Conservation (phyloP, 1,139 yeast genomes). For the Protomyces pachydermus region DNA sequence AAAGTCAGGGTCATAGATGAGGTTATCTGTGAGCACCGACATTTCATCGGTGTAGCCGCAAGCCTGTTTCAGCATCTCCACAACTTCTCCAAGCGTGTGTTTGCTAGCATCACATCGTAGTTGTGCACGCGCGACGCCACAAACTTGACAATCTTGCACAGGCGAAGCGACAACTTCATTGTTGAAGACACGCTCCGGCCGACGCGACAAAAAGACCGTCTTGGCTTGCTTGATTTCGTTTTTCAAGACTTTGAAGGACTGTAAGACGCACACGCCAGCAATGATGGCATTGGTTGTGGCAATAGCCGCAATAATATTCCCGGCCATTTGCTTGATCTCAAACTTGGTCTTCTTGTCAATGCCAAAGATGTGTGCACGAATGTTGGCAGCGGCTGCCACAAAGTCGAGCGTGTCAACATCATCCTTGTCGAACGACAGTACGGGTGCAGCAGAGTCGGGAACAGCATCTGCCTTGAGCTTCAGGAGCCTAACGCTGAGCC, state of each 20-base stretch:
- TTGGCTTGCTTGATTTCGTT: constrained; percentile 37
- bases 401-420: constrained; percentile 86
- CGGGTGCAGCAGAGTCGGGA: constrained; percentile 34
- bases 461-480: constrained; percentile 44
- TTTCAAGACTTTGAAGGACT: constrained; percentile 55
- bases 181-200: constrained; percentile 63
- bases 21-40: constrained; percentile 57
- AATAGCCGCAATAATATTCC: constrained; percentile 95
- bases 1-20: constrained; percentile 81
- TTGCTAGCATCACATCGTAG: constrained; percentile 40
- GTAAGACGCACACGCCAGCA: constrained; percentile 79
- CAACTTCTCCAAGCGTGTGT: constrained; percentile 44
- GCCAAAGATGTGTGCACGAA: constrained; percentile 67
- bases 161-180: constrained; percentile 59
- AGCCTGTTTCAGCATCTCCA: constrained; percentile 46
- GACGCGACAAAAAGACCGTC: constrained; percentile 53
- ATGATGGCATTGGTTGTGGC: constrained; percentile 96
- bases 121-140: constrained; percentile 58
- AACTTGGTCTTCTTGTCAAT: constrained; percentile 75
- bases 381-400: constrained; percentile 81
- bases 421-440: constrained; percentile 80
- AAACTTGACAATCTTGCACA: constrained; percentile 65
- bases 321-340: constrained; percentile 89
- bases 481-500: constrained; percentile 44
- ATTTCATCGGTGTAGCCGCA: constrained; percentile 64